These are phyloP conservation scores for Mortierella sp. DNA, from an alignment of 371 early-diverging fungal species.

Conservation along the genomic window DNA sequence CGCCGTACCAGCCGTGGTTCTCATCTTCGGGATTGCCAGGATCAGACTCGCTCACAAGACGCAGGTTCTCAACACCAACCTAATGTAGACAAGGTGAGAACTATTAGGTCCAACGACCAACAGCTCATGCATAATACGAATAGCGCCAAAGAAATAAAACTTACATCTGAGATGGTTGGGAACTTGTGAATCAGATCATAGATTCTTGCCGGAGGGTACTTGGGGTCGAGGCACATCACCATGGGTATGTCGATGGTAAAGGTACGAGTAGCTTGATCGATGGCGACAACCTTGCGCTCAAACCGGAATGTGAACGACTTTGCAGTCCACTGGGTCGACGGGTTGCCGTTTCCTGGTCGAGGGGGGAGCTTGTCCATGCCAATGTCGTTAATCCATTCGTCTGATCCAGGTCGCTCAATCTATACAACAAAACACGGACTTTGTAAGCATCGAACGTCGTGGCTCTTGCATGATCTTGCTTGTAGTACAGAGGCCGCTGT, in stretches of 20 bases:
- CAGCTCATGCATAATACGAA: background rate
- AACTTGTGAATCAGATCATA: slow-evolving; percentile 48
- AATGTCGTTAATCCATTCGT: slow-evolving; percentile 46
- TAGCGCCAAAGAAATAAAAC: background rate
- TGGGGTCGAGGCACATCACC: slow-evolving; percentile 54
- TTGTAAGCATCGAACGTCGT: background rate
- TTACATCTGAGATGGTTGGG: slow-evolving; percentile 35
- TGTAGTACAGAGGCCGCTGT: background rate
- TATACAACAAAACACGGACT: background rate
- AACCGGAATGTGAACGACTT: slow-evolving; percentile 47
- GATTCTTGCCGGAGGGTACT: slow-evolving; percentile 48
- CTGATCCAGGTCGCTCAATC: slow-evolving; percentile 53
- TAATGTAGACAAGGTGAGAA: background rate
- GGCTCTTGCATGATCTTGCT: background rate
- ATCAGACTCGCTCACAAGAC: slow-evolving; percentile 34
- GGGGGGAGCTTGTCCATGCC: slow-evolving; percentile 49
- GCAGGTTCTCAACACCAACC: slow-evolving; percentile 52
- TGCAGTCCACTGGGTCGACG: slow-evolving; percentile 45
- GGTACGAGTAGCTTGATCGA: slow-evolving; percentile 31
- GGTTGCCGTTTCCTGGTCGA: slow-evolving; percentile 16
- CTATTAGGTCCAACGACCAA: background rate
- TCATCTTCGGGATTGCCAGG: slow-evolving; percentile 37
- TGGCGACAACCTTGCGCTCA: slow-evolving; percentile 50
- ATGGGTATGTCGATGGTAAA: slow-evolving; percentile 49
- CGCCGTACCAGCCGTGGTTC: slow-evolving; percentile 48